These are phyloP conservation scores for Hura crepitans DNA, from an alignment of 441 rosid species.

Conservation along the genomic window DNA sequence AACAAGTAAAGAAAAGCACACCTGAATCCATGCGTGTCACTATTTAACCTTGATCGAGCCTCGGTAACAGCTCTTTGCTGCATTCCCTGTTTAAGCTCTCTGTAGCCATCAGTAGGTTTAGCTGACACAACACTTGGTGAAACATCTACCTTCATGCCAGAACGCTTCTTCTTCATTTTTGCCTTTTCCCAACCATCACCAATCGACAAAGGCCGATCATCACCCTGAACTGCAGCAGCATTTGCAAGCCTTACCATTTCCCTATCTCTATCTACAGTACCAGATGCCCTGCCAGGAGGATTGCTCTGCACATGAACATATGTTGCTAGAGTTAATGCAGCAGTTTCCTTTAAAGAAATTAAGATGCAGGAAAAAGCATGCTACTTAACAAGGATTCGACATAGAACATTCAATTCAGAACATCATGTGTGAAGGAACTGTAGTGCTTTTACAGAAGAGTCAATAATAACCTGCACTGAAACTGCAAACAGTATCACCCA, in stretches of 20 bases:
- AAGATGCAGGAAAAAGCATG: constrained; percentile 17
- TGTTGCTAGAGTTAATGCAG: constrained; percentile 31
- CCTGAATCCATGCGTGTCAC: constrained; percentile 82
- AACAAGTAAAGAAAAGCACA: constrained; percentile 30
- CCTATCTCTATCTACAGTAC: constrained; percentile 67
- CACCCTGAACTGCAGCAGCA: constrained; percentile 54
- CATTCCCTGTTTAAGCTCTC: constrained; percentile 77
- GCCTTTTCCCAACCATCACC: constrained; percentile 98
- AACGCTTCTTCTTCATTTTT: constrained; percentile 95
- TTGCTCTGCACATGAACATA: constrained; percentile 71
- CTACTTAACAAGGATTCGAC: constrained; percentile 10
- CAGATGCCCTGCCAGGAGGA: constrained; percentile 60
- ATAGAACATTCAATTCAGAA: constrained; percentile 12
- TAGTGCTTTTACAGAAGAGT: neutral
- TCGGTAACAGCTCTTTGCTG: constrained; percentile 60
- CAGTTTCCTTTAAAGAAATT: constrained; percentile 23
- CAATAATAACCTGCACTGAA: neutral
- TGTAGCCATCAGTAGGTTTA: constrained; percentile 61
- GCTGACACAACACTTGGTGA: constrained; percentile 49
- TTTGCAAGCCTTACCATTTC: constrained; percentile 58
- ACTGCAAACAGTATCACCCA: neutral
- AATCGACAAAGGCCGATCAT: constrained; percentile 67
- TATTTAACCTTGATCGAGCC: constrained; percentile 65
- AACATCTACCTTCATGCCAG: constrained; percentile 79
- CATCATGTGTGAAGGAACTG: neutral